Evolutionary conservation across 2,329 filamentous ascomycete species (phyloP), one percentile per base, ranked within the genome.

Genomic region (Aspergillus tamarii): DNA sequence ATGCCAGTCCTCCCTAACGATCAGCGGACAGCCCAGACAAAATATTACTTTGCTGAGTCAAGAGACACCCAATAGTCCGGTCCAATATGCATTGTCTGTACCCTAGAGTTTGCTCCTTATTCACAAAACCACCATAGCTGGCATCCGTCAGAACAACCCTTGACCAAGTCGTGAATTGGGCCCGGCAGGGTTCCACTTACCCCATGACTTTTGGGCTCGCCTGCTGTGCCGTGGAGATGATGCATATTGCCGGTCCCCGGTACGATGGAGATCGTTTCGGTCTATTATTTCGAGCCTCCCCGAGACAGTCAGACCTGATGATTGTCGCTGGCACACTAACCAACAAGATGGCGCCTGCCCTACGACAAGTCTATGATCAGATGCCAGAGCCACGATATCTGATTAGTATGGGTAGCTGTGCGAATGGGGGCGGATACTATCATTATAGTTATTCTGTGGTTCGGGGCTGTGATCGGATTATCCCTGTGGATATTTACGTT

Each of bases 311-410:
- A 64, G 93, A 96, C 78, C 90, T 96, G 69, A 95, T 96, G 92
- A 95, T 96, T 73, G 93, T 96, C 28, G 93, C 93, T 30, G 93
- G 93, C 64, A 97, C 93, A 32, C 86, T 97, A 66, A 96, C 92
- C 71, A 97, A 97, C 85, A 97, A 97, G 85, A 97, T 97, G 93
- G 93, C 92, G 0, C 92, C 93, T 2, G 93, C 93, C 36, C 83
- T 97, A 75, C 86, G 93, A 78, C 92, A 95, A 81, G 90, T 96
- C 66, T 97, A 97, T 82, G 93, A 97, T 79, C 93, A 96, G 84
- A 97, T 97, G 93, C 93, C 93, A 53, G 93, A 97, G 54, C 93
- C 93, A 41, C 87, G 92, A 73, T 96, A 93, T 93, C 92, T 94
- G 59, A 87, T 91, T 73, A 91, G 89, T 73, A 94, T 94, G 92